Base-by-base conservation (phyloP, 257 asterid species). In the Fraxinus cuspidata region DNA sequence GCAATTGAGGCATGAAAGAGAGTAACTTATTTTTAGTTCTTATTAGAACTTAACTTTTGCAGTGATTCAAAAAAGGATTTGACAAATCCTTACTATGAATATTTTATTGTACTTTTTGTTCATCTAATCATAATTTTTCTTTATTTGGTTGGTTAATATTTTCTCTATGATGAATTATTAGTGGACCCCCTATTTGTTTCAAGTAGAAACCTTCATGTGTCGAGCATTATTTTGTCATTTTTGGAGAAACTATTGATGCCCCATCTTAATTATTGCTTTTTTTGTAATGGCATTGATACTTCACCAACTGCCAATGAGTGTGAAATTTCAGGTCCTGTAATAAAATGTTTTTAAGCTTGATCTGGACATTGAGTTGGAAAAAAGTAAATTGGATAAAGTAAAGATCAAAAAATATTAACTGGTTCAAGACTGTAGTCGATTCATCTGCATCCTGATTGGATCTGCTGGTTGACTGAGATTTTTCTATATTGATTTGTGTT, bases 251-350 rank as follows among this genome's bases (percentile, higher is more conserved):
- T 4, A 75, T 78, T 73, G 65, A n/a, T 53, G 79, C 27, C 72
- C 72, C 68, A 2, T n/a, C 65, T 71, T 71, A 51, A 70, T 74
- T 35, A 49, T 32, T 65, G 76, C 78, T 21, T 23, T 56, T 9
- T 0, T 56, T 21, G 11, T 53, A 53, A 53, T 53, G 27, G 27
- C 64, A 53, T 19, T 18, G 25, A 53, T 71, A 53, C 27, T 69
- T 44, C 31, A 2, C 70, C 75, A 80, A 73, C 53, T 75, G 53
- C 25, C 53, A 68, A 80, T 77, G 37, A 83, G 73, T 76, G 69
- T 76, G 70, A 80, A 80, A 34, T 53, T 37, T 70, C 35, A 6
- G 76, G 73, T 65, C 63, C 65, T 77, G 42, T 53, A 53, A 9
- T 18, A 10, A 53, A 53, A 5, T 53, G 27, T 16, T 19, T 51